A percentile compares a stretch with the other conserved stretches of the same genome.
Evolutionary conservation across 192 early-diverging fungal species (phyloP).

Genomic region (Funneliformis geosporum): DNA sequence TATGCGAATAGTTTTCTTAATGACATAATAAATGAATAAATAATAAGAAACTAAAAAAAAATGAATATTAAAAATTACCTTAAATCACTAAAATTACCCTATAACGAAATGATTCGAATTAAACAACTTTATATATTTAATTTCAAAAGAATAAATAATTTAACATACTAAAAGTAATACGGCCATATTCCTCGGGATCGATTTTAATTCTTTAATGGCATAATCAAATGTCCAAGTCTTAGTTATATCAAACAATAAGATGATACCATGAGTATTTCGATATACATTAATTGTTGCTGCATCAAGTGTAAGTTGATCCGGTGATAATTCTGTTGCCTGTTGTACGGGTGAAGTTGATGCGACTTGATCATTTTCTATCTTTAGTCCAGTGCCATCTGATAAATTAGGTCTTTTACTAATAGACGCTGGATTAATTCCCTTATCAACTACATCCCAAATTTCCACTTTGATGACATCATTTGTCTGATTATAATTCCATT

Average conservation of each 20-base stretch:
- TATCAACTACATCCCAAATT: slow-evolving; percentile 64
- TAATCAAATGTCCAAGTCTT: slow-evolving; percentile 68
- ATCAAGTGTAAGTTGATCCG: slow-evolving; percentile 48
- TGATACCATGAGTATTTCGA: slow-evolving; percentile 55
- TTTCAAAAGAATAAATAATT: neutral
- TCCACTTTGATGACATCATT: slow-evolving; percentile 65
- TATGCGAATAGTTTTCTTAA: neutral
- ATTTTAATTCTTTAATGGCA: slow-evolving; percentile 41
- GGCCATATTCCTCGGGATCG: slow-evolving; percentile 49
- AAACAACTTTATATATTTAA: neutral
- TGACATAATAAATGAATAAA: slow-evolving; percentile 26
- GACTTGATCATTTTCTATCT: slow-evolving; percentile 41
- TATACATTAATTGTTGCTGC: slow-evolving; percentile 64
- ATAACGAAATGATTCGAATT: neutral
- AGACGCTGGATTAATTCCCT: slow-evolving; percentile 41
- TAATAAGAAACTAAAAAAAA: neutral
- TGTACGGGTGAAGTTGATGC: slow-evolving; percentile 29
- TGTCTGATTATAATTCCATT: slow-evolving; percentile 57
- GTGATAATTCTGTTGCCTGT: slow-evolving; percentile 1
- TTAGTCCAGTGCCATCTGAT: slow-evolving; percentile 22
- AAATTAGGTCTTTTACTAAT: slow-evolving; percentile 15
- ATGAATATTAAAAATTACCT: slow-evolving; percentile 19
- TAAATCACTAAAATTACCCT: slow-evolving; percentile 48
- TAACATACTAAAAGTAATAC: slow-evolving; percentile 52
- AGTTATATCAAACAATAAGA: slow-evolving; percentile 60